phyloP scores from a whole-genome alignment of 73 alveolate species.

The Tetrahymena thermophila region DNA sequence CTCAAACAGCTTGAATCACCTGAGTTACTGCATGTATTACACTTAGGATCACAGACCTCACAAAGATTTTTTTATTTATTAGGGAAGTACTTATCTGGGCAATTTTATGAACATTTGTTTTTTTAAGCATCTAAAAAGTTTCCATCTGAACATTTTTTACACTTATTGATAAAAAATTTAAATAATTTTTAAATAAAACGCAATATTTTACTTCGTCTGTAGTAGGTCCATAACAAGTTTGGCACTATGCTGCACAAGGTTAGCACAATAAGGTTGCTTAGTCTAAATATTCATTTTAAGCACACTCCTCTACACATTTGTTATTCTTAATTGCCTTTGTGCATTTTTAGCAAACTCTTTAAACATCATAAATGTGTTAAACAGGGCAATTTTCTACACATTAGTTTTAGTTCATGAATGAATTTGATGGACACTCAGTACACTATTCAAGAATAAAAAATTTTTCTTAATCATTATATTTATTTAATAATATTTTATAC shows the following conservation, averaged over 20 bases:
- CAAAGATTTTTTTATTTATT: background rate
- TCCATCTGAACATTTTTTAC: background rate
- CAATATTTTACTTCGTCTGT: background rate
- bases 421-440: background rate
- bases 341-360: background rate
- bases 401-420: background rate
- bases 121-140: background rate
- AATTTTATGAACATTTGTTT: background rate
- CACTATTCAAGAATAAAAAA: background rate
- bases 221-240: background rate
- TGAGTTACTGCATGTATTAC: background rate
- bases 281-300: background rate
- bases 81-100: background rate
- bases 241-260: background rate
- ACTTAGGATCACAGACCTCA: background rate
- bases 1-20: background rate
- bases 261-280: background rate
- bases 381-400: conserved; percentile 9
- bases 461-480: no score
- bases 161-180: background rate
- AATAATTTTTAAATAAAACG: no score
- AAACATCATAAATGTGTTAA: background rate
- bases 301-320: background rate
- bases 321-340: conserved; percentile 1
- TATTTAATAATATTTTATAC: background rate